Percentiles rank a stretch among this genome's conserved stretches.
phyloP scores from a whole-genome alignment of 345 rosid species.

The Abelmoschus esculentus region DNA sequence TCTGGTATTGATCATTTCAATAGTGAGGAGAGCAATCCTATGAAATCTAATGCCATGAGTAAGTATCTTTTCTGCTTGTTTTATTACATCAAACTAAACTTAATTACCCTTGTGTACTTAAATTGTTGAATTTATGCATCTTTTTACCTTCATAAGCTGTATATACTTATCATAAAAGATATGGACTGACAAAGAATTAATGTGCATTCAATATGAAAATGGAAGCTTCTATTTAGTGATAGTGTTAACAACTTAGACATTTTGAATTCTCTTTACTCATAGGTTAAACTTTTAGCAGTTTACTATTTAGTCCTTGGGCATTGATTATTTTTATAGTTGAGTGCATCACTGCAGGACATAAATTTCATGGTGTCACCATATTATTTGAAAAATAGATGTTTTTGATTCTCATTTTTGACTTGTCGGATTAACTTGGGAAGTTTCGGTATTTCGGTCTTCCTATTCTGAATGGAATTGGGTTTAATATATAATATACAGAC shows the following conservation, averaged over 20 bases:
- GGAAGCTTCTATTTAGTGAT: not conserved
- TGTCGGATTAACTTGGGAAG: not conserved
- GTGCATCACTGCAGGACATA: too few relatives aligned
- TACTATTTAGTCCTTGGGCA: not conserved
- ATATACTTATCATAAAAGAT: not conserved
- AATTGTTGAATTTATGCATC: not conserved
- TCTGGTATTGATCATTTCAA: constrained; percentile 63
- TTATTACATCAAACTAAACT: not conserved
- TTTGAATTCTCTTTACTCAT: not conserved
- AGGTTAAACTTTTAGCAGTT: not conserved
- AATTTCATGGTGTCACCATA: too few relatives aligned
- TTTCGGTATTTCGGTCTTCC: not conserved
- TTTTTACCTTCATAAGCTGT: not conserved
- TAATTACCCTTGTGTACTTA: not conserved
- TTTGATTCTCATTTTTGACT: not conserved
- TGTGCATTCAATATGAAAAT: not conserved
- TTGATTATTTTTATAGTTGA: not conserved
- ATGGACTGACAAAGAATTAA: not conserved
- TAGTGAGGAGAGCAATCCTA: constrained; percentile 49
- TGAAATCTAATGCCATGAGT: constrained; percentile 74
- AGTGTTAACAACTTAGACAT: not conserved
- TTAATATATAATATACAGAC: not conserved
- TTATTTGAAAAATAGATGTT: too few relatives aligned
- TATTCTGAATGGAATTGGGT: not conserved
- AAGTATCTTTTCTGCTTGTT: constrained; percentile 22